Evolutionary conservation across 208 protist species (phyloP).

Genomic region (Leptomonas seymouri): DNA sequence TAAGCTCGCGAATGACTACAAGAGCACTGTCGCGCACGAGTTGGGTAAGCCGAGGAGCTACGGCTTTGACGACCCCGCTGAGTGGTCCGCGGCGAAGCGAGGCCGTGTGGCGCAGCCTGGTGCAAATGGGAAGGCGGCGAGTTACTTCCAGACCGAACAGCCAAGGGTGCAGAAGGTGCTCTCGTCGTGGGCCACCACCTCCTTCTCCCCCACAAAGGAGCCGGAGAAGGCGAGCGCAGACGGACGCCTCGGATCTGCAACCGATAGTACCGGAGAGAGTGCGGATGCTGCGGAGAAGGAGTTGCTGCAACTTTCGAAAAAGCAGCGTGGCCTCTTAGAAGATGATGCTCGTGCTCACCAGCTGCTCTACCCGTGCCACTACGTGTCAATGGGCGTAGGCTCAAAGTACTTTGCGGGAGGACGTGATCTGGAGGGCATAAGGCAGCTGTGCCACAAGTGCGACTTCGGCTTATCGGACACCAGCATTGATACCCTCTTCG

Average conservation of each 20-base stretch:
- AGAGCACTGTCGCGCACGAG: constrained; percentile 43
- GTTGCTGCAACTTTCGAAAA: constrained; percentile 12
- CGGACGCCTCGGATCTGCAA: not conserved
- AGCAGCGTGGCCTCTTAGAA: constrained; percentile 28
- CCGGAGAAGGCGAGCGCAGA: constrained; percentile 2
- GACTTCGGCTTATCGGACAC: constrained; percentile 68
- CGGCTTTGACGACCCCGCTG: constrained; percentile 64
- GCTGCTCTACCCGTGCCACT: constrained; percentile 85
- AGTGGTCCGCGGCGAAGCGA: constrained; percentile 48
- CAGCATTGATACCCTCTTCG: constrained; percentile 77
- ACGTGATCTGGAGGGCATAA: constrained; percentile 63
- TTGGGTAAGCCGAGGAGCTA: constrained; percentile 61
- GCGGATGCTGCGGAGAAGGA: not conserved
- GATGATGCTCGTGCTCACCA: constrained; percentile 74
- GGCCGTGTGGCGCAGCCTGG: constrained; percentile 23
- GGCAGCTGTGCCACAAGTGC: constrained; percentile 65
- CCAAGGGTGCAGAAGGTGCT: constrained; percentile 57
- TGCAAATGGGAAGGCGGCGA: constrained; percentile 32
- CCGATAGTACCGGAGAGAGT: not conserved
- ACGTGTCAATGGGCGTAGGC: constrained; percentile 76
- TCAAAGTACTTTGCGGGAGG: constrained; percentile 86
- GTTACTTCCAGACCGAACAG: constrained; percentile 41
- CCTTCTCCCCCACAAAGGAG: not conserved
- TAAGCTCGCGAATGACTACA: constrained; percentile 69
- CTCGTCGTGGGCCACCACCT: constrained; percentile 50